phyloP scores from a whole-genome alignment of 2,329 filamentous ascomycete genomes.

The Talaromyces islandicus region DNA sequence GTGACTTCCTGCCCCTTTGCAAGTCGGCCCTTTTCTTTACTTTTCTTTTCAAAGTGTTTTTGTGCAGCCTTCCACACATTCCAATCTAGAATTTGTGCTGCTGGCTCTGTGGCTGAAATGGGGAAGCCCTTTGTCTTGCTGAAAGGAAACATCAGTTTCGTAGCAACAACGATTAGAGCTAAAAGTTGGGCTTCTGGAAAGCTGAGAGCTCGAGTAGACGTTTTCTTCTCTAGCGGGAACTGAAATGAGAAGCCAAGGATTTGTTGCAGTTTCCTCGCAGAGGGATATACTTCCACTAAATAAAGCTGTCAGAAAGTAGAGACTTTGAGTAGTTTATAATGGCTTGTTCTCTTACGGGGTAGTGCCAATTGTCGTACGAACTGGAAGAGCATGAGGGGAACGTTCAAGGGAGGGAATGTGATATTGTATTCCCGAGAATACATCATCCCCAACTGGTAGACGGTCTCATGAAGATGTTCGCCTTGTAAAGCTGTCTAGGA shows the following conservation, averaged over 20 bases:
- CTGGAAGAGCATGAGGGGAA: constrained; percentile 60
- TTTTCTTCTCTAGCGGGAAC: constrained; percentile 33
- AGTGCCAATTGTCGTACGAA: constrained; percentile 67
- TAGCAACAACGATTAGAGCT: constrained; percentile 64
- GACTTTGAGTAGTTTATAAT: constrained; percentile 3
- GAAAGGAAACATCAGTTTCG: constrained; percentile 75
- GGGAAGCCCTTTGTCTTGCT: constrained; percentile 51
- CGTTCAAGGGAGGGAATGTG: constrained; percentile 66
- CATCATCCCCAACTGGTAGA: constrained; percentile 57
- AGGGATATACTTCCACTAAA: constrained; percentile 38
- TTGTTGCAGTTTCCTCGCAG: constrained; percentile 52
- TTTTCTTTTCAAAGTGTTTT: constrained; percentile 29
- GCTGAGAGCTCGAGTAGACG: constrained; percentile 41
- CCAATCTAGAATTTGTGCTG: constrained; percentile 66
- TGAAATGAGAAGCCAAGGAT: constrained; percentile 55
- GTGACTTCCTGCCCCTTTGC: constrained; percentile 45
- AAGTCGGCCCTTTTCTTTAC: constrained; percentile 26
- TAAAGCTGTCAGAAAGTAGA: not conserved
- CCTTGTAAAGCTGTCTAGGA: constrained; percentile 21
- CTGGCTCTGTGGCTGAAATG: constrained; percentile 48
- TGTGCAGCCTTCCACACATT: constrained; percentile 56
- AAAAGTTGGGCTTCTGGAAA: constrained; percentile 72
- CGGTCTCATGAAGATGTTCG: constrained; percentile 58
- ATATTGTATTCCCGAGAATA: constrained; percentile 66
- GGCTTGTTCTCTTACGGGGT: constrained; percentile 51